Conservation (phyloP, 208 protist species). For the Leishmania aethiopica region DNA sequence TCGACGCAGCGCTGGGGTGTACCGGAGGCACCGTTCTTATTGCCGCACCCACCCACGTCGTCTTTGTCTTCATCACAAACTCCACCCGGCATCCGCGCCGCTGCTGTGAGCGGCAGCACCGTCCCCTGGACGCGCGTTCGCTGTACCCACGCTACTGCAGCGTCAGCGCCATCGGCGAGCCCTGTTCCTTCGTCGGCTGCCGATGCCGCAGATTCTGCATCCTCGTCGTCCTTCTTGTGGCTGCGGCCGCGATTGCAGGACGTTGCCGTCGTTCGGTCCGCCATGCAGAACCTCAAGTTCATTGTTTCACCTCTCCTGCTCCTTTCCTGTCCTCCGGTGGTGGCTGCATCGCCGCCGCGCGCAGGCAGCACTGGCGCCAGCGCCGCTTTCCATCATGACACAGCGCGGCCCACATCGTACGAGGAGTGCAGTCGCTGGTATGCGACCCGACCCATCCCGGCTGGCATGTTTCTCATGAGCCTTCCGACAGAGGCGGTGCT, state of each 20-base stretch:
- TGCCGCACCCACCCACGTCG: background rate
- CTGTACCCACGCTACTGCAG: background rate
- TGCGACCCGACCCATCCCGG: conserved; percentile 57
- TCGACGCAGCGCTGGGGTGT: conserved; percentile 41
- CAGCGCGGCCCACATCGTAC: conserved; percentile 17
- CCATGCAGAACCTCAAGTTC: conserved; percentile 41
- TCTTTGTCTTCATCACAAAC: background rate
- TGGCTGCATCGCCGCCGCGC: background rate
- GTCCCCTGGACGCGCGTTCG: conserved; percentile 21
- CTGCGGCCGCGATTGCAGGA: conserved; percentile 53
- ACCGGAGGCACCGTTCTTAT: background rate
- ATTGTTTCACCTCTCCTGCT: conserved; percentile 73
- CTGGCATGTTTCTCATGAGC: conserved; percentile 80
- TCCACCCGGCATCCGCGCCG: background rate
- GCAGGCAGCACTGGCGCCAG: background rate
- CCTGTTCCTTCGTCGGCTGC: background rate
- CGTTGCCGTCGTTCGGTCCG: conserved; percentile 44
- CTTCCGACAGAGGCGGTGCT: conserved; percentile 72
- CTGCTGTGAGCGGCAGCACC: conserved; percentile 1
- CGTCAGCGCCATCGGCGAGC: background rate
- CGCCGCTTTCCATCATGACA: background rate
- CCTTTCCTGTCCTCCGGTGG: conserved; percentile 34
- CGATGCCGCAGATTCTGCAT: background rate
- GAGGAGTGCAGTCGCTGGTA: conserved; percentile 59
- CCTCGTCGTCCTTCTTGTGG: conserved; percentile 20